Percentiles rank a stretch among this genome's conserved stretches.
Evolutionary conservation across 2,329 filamentous ascomycete species (phyloP).

Genomic region (Diaporthe amygdali): DNA sequence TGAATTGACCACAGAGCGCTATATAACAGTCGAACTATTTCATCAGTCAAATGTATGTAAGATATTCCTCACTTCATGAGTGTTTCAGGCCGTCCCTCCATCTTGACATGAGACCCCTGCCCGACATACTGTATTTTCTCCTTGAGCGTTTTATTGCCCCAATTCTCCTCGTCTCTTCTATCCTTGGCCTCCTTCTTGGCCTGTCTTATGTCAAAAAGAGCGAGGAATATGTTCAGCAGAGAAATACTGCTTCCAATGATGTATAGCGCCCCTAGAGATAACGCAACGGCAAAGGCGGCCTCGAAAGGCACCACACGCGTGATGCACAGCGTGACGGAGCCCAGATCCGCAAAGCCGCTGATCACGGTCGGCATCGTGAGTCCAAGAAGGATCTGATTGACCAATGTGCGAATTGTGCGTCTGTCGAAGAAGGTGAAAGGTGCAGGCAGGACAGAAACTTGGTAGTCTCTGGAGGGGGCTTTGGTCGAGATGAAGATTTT

Average conservation of each 20-base stretch:
- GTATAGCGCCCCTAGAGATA: conserved; percentile 31
- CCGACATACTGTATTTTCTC: conserved; percentile 9
- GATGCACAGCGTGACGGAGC: conserved; percentile 33
- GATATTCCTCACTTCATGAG: not conserved
- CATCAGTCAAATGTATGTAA: too few species aligned
- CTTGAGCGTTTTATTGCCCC: not conserved
- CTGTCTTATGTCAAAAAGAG: not conserved
- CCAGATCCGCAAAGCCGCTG: conserved; percentile 36
- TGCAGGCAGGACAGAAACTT: not conserved
- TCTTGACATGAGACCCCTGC: not conserved
- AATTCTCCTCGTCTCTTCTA: conserved; percentile 3
- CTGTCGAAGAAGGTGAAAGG: conserved; percentile 8
- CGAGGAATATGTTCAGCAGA: conserved; percentile 28
- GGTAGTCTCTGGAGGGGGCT: not conserved
- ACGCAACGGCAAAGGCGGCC: conserved; percentile 31
- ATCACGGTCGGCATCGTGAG: conserved; percentile 30
- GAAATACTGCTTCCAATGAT: conserved; percentile 31
- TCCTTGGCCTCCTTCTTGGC: conserved; percentile 3
- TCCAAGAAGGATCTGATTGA: conserved; percentile 35
- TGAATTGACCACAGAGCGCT: not conserved
- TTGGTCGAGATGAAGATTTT: conserved; percentile 24
- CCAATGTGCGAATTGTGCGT: conserved; percentile 21
- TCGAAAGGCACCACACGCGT: conserved; percentile 35
- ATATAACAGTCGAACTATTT: accelerated
- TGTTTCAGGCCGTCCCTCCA: not conserved